Evolutionary conservation across 2,329 filamentous ascomycete species (phyloP).

Genomic region (Colletotrichum sansevieriae): DNA sequence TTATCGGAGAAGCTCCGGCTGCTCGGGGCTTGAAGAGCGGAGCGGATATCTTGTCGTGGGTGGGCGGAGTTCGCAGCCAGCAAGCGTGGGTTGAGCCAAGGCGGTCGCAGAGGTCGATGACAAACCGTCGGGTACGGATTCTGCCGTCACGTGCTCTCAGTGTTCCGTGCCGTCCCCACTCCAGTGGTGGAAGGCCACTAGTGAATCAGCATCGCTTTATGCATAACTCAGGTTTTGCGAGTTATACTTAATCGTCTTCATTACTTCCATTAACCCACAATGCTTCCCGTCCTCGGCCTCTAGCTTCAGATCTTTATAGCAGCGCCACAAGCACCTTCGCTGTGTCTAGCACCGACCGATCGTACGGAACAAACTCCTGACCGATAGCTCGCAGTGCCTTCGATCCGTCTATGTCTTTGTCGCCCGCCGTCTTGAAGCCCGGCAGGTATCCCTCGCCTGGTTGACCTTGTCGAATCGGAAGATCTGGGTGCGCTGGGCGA

Average conservation of each 20-base stretch:
- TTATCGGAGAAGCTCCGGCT: slow-evolving; percentile 59
- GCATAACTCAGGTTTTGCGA: no score
- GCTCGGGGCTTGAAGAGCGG: slow-evolving; percentile 23
- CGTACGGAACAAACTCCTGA: slow-evolving; percentile 3
- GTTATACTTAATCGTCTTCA: no score
- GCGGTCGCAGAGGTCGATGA: background rate
- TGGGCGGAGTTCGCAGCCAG: slow-evolving; percentile 2
- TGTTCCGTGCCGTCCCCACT: no score
- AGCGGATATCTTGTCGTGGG: background rate
- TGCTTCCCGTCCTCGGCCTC: no score
- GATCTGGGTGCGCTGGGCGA: slow-evolving; percentile 51
- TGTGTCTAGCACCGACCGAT: slow-evolving; percentile 11
- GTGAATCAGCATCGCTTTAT: no score
- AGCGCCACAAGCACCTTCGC: slow-evolving; percentile 1
- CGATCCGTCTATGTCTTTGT: slow-evolving; percentile 8
- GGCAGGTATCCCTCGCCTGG: slow-evolving; percentile 55
- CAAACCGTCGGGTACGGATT: no score
- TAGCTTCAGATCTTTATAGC: background rate
- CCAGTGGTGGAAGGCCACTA: no score
- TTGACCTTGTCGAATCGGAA: slow-evolving; percentile 51
- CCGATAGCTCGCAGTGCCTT: slow-evolving; percentile 17
- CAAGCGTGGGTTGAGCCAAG: background rate
- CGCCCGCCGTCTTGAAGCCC: slow-evolving; percentile 36
- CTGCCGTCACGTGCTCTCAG: no score
- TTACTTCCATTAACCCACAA: no score